Percentiles rank a stretch among this genome's conserved stretches.
These are phyloP conservation scores for Pseudopyricularia cyperi DNA, from an alignment of 2,329 filamentous ascomycete genomes.

Conservation along the genomic window DNA sequence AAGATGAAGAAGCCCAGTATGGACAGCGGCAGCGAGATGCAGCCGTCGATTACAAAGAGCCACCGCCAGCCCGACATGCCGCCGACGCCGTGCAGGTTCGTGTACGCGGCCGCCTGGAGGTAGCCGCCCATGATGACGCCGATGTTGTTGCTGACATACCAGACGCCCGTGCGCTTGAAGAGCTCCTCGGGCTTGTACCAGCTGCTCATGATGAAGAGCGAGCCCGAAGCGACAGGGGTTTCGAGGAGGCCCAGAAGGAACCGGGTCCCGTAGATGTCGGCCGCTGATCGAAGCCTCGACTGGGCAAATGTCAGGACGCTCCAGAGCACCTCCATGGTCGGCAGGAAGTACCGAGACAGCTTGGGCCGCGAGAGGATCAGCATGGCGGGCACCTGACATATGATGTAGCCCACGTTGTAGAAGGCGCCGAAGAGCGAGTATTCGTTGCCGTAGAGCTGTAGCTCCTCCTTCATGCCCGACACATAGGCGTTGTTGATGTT, in stretches of 20 bases:
- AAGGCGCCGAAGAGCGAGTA: slow-evolving; percentile 40
- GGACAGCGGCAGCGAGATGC: slow-evolving; percentile 42
- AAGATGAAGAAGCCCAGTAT: slow-evolving; percentile 34
- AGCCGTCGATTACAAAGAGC: slow-evolving; percentile 46
- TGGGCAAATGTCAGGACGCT: slow-evolving; percentile 50
- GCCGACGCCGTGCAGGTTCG: slow-evolving; percentile 32
- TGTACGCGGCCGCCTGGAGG: slow-evolving; percentile 40
- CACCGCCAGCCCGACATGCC: slow-evolving; percentile 38
- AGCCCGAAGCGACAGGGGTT: slow-evolving; percentile 40
- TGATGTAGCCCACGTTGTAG: slow-evolving; percentile 20
- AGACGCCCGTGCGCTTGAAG: slow-evolving; percentile 50
- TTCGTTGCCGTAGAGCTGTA: slow-evolving; percentile 26
- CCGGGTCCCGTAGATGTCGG: slow-evolving; percentile 35
- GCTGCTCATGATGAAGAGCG: slow-evolving; percentile 31
- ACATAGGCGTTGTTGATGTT: slow-evolving; percentile 36
- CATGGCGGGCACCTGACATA: slow-evolving; percentile 50
- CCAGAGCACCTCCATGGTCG: slow-evolving; percentile 51
- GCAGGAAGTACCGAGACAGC: slow-evolving; percentile 46
- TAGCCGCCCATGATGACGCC: slow-evolving; percentile 18
- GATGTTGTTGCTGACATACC: slow-evolving; percentile 47
- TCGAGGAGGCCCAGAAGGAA: slow-evolving; percentile 43
- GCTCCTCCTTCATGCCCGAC: slow-evolving; percentile 31
- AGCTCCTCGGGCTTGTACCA: slow-evolving; percentile 51
- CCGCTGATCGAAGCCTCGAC: slow-evolving; percentile 34
- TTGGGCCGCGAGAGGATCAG: slow-evolving; percentile 49